A percentile compares a stretch with the other conserved stretches of the same genome.
phyloP scores from a whole-genome alignment of 2,329 filamentous ascomycete species.

The Byssochlamys sp. region DNA sequence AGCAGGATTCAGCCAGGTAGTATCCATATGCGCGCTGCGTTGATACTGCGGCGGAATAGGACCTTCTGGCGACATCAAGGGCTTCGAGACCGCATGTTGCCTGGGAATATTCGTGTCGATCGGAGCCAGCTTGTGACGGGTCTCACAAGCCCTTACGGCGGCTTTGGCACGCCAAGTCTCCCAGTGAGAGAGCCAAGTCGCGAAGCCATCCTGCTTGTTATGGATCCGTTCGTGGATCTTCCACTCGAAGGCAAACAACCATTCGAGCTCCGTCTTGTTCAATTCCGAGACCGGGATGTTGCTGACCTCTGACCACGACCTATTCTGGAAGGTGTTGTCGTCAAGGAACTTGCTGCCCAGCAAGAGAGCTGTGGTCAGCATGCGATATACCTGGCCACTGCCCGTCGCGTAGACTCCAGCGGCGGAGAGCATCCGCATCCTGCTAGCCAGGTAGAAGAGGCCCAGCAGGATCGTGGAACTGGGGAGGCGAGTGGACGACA shows the following conservation, averaged over 20 bases:
- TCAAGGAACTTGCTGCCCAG: slow-evolving; percentile 92
- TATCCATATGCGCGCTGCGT: slow-evolving; percentile 38
- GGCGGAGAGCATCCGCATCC: slow-evolving; percentile 64
- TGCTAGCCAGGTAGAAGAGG: slow-evolving; percentile 77
- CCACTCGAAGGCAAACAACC: slow-evolving; percentile 75
- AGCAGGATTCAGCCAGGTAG: slow-evolving; percentile 41
- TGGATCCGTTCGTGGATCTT: slow-evolving; percentile 77
- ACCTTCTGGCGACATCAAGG: slow-evolving; percentile 39
- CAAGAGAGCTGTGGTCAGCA: slow-evolving; percentile 74
- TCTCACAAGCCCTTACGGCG: slow-evolving; percentile 37
- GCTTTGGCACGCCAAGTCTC: slow-evolving; percentile 50
- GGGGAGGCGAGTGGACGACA: slow-evolving; percentile 79
- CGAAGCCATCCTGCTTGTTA: slow-evolving; percentile 59
- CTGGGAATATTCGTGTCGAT: slow-evolving; percentile 57
- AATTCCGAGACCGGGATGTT: slow-evolving; percentile 75
- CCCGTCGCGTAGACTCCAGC: slow-evolving; percentile 46
- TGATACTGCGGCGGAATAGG: slow-evolving; percentile 44
- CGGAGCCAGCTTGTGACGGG: slow-evolving; percentile 46
- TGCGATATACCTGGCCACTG: slow-evolving; percentile 69
- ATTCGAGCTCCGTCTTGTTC: slow-evolving; percentile 77
- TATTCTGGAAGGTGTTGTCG: slow-evolving; percentile 95
- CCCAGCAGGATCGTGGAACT: slow-evolving; percentile 84
- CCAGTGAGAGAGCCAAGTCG: slow-evolving; percentile 58
- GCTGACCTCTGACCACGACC: slow-evolving; percentile 91
- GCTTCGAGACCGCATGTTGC: slow-evolving; percentile 41